phyloP scores from a whole-genome alignment of 768 basidiomycete genomes.

The Tricholoma matsutake region DNA sequence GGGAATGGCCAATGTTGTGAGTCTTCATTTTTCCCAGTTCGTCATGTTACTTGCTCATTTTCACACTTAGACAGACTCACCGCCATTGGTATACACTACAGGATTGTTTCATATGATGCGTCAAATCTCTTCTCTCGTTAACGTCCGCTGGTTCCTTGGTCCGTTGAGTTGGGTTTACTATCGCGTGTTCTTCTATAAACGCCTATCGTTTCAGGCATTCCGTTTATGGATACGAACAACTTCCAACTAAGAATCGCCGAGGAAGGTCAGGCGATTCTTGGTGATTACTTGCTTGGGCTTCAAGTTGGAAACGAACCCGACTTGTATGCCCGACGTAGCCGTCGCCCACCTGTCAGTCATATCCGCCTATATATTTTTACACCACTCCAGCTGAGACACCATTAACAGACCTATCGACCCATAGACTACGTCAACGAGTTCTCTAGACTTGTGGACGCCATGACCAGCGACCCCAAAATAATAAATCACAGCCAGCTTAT shows the following conservation, averaged over 20 bases:
- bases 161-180: not conserved
- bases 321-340: slow-evolving; percentile 33
- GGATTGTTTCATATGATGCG: slow-evolving; percentile 66
- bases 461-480: slow-evolving; percentile 38
- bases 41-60: not conserved
- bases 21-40: not conserved
- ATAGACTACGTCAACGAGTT: slow-evolving; percentile 55
- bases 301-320: slow-evolving; percentile 74
- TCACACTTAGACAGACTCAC: slow-evolving; percentile 56
- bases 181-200: not conserved
- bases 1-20: slow-evolving; percentile 15
- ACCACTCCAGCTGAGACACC: not conserved
- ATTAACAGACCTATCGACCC: slow-evolving; percentile 33
- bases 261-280: slow-evolving; percentile 62
- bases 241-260: slow-evolving; percentile 57
- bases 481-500: slow-evolving; percentile 46
- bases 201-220: slow-evolving; percentile 34
- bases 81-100: slow-evolving; percentile 58
- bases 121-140: slow-evolving; percentile 58
- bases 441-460: slow-evolving; percentile 40
- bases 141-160: slow-evolving; percentile 67
- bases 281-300: slow-evolving; percentile 61
- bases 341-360: not conserved
- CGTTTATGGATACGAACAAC: slow-evolving; percentile 64
- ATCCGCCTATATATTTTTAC: not conserved